Percentiles rank a stretch among this genome's conserved stretches.
These are phyloP conservation scores for Poterioochromonas sp. DNA, from an alignment of 352 stramenopile species.

Conservation along the genomic window DNA sequence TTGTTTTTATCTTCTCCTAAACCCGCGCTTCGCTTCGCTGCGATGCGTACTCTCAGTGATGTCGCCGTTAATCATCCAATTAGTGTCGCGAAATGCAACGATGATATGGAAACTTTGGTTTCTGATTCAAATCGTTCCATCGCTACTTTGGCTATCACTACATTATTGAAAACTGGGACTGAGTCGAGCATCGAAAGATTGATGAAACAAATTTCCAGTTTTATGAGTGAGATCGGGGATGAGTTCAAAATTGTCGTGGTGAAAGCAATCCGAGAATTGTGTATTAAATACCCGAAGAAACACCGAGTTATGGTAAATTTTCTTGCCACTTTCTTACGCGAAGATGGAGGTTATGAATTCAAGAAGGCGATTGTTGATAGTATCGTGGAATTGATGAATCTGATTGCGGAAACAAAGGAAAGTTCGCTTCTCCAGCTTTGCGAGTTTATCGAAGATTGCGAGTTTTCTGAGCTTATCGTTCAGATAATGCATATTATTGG, in stretches of 20 bases:
- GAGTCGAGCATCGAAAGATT: constrained; percentile 89
- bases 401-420: constrained; percentile 93
- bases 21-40: constrained; percentile 86
- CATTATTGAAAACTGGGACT: constrained; percentile 93
- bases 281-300: constrained; percentile 95
- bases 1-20: constrained; percentile 86
- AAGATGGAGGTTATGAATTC: constrained; percentile 94
- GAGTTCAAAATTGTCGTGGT: constrained; percentile 99
- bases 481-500: constrained; percentile 92
- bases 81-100: constrained; percentile 92
- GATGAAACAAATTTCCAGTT: constrained; percentile 90
- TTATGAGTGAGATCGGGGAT: constrained; percentile 97
- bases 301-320: constrained; percentile 94
- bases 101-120: constrained; percentile 95
- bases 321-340: constrained; percentile 91
- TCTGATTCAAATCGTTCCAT: constrained; percentile 93
- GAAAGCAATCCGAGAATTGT: constrained; percentile 85
- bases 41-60: constrained; percentile 87
- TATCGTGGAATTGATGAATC: constrained; percentile 90
- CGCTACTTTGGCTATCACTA: constrained; percentile 96
- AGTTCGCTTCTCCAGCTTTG: constrained; percentile 90
- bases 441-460: constrained; percentile 99
- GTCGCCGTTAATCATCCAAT: constrained; percentile 78
- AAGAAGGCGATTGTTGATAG: constrained; percentile 97
- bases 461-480: constrained; percentile 74